A percentile compares a stretch with the other conserved stretches of the same genome.
Evolutionary conservation across 768 basidiomycete genomes (phyloP).

Genomic region (Collybia mongolica): DNA sequence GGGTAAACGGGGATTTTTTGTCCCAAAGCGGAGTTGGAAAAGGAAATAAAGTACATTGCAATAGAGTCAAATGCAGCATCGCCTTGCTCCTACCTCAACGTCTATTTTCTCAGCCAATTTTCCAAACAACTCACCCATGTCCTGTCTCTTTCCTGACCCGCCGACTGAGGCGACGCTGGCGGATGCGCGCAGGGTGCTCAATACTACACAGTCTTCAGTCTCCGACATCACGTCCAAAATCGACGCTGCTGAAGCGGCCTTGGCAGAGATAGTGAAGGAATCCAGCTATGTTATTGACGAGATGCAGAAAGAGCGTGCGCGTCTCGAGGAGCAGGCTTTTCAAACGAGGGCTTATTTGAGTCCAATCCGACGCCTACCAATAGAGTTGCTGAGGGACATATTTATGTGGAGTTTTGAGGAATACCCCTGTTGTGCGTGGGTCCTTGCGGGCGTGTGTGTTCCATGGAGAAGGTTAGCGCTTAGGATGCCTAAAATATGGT

Average conservation of each 20-base stretch:
- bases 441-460: slow-evolving; percentile 65
- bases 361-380: slow-evolving; percentile 68
- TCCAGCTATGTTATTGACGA: slow-evolving; percentile 52
- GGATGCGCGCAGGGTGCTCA: slow-evolving; percentile 50
- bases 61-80: slow-evolving; percentile 4
- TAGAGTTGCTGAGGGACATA: slow-evolving; percentile 71
- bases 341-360: slow-evolving; percentile 65
- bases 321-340: slow-evolving; percentile 46
- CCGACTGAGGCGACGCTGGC: slow-evolving; percentile 55
- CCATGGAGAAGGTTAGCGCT: slow-evolving; percentile 67
- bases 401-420: slow-evolving; percentile 70
- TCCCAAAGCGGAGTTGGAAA: slow-evolving; percentile 19
- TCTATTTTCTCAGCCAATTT: slow-evolving; percentile 9
- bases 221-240: slow-evolving; percentile 45
- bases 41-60: slow-evolving; percentile 9
- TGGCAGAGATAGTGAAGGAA: slow-evolving; percentile 59
- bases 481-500: slow-evolving; percentile 71
- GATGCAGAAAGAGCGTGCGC: slow-evolving; percentile 46
- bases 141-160: slow-evolving; percentile 46
- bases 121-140: slow-evolving; percentile 23
- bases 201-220: slow-evolving; percentile 27
- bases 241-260: slow-evolving; percentile 47
- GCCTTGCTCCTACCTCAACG: background rate
- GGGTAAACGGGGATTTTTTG: background rate
- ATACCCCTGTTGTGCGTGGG: slow-evolving; percentile 75